Conservation (phyloP, 139 green algal genomes). For the Tetradesmus lagerheimii region DNA sequence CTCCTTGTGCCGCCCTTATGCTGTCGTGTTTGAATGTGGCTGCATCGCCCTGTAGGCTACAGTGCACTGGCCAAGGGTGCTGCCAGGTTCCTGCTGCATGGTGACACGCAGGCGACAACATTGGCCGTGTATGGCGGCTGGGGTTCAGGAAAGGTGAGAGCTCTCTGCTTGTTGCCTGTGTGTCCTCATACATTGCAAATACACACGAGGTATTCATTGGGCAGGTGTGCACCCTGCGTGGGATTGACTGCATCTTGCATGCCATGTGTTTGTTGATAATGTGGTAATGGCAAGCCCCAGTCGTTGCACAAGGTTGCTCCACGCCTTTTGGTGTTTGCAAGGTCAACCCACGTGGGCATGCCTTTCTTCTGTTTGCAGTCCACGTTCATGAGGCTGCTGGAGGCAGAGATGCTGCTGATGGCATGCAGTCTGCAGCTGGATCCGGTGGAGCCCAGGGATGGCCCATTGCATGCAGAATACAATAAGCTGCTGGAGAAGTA, state of each 20-base stretch:
- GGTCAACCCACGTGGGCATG: too few species aligned
- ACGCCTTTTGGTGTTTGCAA: too few species aligned
- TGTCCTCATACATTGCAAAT: background rate
- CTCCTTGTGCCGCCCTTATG: too few species aligned
- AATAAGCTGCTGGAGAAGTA: background rate
- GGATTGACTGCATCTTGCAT: background rate
- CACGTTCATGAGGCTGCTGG: conserved; percentile 19
- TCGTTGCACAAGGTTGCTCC: too few species aligned
- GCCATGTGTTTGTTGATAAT: too few species aligned
- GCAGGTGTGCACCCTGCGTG: background rate
- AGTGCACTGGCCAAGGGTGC: background rate
- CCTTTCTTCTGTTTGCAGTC: background rate
- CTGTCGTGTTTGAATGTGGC: too few species aligned
- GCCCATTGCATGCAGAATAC: background rate
- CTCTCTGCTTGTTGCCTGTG: background rate
- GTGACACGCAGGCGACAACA: background rate
- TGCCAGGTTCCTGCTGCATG: conserved; percentile 2
- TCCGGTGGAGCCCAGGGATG: background rate
- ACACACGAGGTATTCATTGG: background rate
- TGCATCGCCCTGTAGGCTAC: background rate
- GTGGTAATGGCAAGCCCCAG: too few species aligned
- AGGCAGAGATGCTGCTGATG: conserved; percentile 1
- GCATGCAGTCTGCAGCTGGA: background rate
- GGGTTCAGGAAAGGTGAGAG: conserved; percentile 14
- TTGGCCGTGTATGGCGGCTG: conserved; percentile 15